Percentiles rank a stretch among this genome's conserved stretches.
These are phyloP conservation scores for Apophysomyces trapeziformis DNA, from an alignment of 371 early-diverging fungal genomes.

Conservation along the genomic window DNA sequence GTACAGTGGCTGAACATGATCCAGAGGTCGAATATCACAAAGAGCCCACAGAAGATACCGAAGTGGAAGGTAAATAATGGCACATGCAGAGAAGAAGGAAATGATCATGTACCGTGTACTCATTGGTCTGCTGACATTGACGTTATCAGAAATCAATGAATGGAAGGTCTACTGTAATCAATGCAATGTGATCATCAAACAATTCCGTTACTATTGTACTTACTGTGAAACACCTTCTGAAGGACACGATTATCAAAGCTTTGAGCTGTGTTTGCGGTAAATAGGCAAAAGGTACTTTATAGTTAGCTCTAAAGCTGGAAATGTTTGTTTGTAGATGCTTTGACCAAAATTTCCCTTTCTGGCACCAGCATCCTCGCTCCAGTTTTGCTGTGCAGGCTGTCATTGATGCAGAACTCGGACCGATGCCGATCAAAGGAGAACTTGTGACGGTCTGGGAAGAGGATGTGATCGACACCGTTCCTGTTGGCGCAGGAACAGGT, in stretches of 20 bases:
- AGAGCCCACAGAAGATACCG: slow-evolving; percentile 25
- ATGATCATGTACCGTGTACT: background rate
- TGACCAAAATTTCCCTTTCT: slow-evolving; percentile 70
- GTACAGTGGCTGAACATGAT: slow-evolving; percentile 21
- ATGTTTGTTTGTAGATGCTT: slow-evolving; percentile 62
- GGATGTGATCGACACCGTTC: slow-evolving; percentile 55
- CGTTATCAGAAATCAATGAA: slow-evolving; percentile 34
- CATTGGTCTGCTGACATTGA: background rate
- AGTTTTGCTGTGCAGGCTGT: slow-evolving; percentile 79
- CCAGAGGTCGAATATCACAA: slow-evolving; percentile 33
- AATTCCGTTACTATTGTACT: slow-evolving; percentile 81
- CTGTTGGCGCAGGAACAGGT: background rate
- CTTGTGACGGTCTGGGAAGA: slow-evolving; percentile 66
- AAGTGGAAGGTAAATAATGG: slow-evolving; percentile 23
- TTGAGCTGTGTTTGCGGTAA: slow-evolving; percentile 71
- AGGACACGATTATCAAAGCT: slow-evolving; percentile 64
- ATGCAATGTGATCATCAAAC: slow-evolving; percentile 62
- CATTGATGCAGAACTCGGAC: slow-evolving; percentile 54
- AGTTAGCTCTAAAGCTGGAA: slow-evolving; percentile 23
- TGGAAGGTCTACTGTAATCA: slow-evolving; percentile 68
- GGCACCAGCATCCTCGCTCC: slow-evolving; percentile 80
- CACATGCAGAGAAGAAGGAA: background rate
- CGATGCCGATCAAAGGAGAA: slow-evolving; percentile 60
- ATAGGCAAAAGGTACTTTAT: background rate
- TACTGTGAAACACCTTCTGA: slow-evolving; percentile 79